phyloP scores from a whole-genome alignment of 2,329 filamentous ascomycete species.

The Ophiocordyceps unilateralis region DNA sequence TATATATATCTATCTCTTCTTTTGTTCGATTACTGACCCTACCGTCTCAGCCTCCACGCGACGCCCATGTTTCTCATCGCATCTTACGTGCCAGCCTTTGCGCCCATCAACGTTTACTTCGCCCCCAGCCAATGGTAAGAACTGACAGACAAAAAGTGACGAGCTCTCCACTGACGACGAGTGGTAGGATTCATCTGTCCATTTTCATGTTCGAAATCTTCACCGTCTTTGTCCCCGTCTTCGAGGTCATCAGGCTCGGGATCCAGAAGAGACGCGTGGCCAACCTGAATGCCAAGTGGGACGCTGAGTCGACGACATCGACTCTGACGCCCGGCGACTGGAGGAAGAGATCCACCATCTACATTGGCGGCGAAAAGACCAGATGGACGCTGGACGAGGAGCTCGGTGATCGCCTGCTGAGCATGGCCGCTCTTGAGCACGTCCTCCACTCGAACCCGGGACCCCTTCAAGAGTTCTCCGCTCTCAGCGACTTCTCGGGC shows the following conservation, averaged over 20 bases:
- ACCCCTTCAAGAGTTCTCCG: conserved; percentile 46
- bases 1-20: no score
- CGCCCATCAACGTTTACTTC: conserved; percentile 28
- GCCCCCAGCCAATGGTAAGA: conserved; percentile 1
- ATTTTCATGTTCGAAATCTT: conserved; percentile 43
- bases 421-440: conserved; percentile 45
- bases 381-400: neutral
- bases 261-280: conserved; percentile 27
- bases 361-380: conserved; percentile 8
- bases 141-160: neutral
- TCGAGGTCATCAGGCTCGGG: conserved; percentile 28
- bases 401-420: conserved; percentile 27
- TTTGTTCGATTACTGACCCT: neutral
- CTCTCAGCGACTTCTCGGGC: conserved; percentile 48
- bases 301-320: conserved; percentile 11
- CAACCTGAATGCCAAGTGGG: conserved; percentile 12
- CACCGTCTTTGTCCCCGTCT: conserved; percentile 44
- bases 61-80: conserved; percentile 49
- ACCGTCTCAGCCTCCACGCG: conserved; percentile 32
- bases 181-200: conserved; percentile 29
- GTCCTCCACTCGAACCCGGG: conserved; percentile 40
- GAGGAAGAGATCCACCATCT: conserved; percentile 13
- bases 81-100: conserved; percentile 30
- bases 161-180: neutral
- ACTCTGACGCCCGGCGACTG: conserved; percentile 2